These are phyloP conservation scores for Fusarium decemcellulare DNA, from an alignment of 2,329 filamentous ascomycete species.

Conservation along the genomic window DNA sequence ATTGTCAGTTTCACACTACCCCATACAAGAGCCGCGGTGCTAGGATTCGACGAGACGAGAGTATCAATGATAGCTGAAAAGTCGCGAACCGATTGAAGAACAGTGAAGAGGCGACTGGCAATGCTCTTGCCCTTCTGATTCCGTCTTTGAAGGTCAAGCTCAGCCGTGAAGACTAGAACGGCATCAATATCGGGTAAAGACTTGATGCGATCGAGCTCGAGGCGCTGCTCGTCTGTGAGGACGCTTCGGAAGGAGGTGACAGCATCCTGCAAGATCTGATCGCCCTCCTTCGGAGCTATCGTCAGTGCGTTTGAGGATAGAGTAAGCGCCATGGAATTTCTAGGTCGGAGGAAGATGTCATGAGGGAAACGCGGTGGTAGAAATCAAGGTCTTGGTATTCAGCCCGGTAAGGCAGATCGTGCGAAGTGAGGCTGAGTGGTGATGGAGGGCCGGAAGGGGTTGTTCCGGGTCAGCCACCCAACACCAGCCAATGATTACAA, in stretches of 20 bases:
- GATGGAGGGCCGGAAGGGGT: no score
- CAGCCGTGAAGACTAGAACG: conserved; percentile 52
- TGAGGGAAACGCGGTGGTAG: neutral
- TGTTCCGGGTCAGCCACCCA: no score
- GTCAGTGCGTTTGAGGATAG: neutral
- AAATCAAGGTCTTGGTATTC: neutral
- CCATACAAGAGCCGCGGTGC: conserved; percentile 59
- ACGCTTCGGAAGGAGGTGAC: conserved; percentile 2
- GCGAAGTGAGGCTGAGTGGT: neutral
- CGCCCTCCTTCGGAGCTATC: neutral
- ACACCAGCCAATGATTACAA: no score
- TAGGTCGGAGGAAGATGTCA: neutral
- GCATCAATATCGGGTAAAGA: conserved; percentile 46
- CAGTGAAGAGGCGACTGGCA: conserved; percentile 46
- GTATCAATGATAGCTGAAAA: conserved; percentile 55
- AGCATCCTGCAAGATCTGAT: conserved; percentile 3
- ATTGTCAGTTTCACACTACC: conserved; percentile 56
- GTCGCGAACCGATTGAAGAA: conserved; percentile 54
- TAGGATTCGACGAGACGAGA: conserved; percentile 54
- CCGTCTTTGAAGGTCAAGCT: conserved; percentile 45
- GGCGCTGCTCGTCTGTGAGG: conserved; percentile 13
- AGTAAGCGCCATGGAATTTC: neutral
- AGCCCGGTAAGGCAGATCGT: neutral
- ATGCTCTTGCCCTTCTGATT: conserved; percentile 44
- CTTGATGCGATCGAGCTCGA: neutral